These are phyloP conservation scores for Exophiala aquamarina DNA, from an alignment of 2,329 filamentous ascomycete genomes.

Conservation along the genomic window DNA sequence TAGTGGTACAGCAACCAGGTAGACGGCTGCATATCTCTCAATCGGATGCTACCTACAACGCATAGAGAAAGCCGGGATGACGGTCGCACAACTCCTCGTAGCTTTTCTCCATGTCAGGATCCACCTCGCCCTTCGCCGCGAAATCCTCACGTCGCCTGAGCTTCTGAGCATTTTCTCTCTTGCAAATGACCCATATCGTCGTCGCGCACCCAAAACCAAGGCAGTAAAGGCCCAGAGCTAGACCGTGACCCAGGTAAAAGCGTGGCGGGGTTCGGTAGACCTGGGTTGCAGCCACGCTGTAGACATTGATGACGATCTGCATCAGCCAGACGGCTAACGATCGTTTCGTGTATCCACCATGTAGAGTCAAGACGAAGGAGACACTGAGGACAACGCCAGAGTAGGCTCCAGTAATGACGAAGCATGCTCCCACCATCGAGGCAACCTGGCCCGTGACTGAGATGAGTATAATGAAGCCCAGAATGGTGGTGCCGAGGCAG, in stretches of 20 bases:
- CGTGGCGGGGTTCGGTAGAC: slow-evolving; percentile 7
- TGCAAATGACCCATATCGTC: too few relatives aligned
- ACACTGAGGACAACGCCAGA: not conserved
- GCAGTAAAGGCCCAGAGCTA: slow-evolving; percentile 7
- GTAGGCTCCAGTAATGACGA: slow-evolving; percentile 8
- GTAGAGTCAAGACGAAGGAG: slow-evolving; percentile 1
- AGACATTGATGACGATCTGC: slow-evolving; percentile 8
- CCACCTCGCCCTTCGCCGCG: too few relatives aligned
- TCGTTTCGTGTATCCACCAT: slow-evolving; percentile 12
- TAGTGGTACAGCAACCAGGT: too few relatives aligned
- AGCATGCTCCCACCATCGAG: slow-evolving; percentile 4
- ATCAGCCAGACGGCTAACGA: not conserved
- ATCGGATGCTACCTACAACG: too few relatives aligned
- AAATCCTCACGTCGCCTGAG: too few relatives aligned
- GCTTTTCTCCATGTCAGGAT: too few relatives aligned
- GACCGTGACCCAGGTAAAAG: slow-evolving; percentile 9
- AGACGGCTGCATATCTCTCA: too few relatives aligned
- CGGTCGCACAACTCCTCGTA: too few relatives aligned
- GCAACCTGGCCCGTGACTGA: slow-evolving; percentile 1
- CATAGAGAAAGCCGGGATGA: too few relatives aligned
- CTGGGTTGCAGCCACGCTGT: slow-evolving; percentile 9
- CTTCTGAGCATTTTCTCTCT: too few relatives aligned
- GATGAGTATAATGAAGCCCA: slow-evolving; percentile 12
- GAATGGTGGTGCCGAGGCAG: not conserved
- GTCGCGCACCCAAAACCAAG: too few relatives aligned